Evolutionary conservation across 768 basidiomycete genomes (phyloP).

Genomic region (Suillus subluteus): DNA sequence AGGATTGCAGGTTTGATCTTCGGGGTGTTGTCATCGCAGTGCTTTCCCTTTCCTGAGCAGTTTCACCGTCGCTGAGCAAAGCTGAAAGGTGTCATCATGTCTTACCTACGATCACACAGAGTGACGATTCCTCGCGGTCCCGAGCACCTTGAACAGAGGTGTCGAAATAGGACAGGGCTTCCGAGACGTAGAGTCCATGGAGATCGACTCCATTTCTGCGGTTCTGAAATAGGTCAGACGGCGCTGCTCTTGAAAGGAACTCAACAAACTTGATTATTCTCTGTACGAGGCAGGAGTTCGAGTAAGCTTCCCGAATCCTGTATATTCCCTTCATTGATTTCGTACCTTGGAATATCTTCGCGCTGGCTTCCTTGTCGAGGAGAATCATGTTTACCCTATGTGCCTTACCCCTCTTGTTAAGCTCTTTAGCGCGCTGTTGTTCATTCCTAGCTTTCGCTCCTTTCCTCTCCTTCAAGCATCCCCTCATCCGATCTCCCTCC

Average conservation of each 20-base stretch:
- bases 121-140: constrained; percentile 52
- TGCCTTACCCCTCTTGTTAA: constrained; percentile 75
- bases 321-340: constrained; percentile 22
- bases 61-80: not conserved
- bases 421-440: constrained; percentile 60
- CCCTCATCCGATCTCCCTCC: constrained; percentile 73
- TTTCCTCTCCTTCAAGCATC: constrained; percentile 64
- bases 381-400: constrained; percentile 74
- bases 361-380: constrained; percentile 74
- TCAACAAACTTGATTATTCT: constrained; percentile 13
- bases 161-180: constrained; percentile 79
- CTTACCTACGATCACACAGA: constrained; percentile 82
- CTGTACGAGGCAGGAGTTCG: not conserved
- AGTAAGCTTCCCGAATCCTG: not conserved
- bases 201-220: constrained; percentile 75
- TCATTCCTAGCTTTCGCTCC: constrained; percentile 40
- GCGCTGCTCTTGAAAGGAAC: not conserved
- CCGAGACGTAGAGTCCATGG: constrained; percentile 87
- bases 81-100: constrained; percentile 7
- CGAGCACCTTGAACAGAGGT: constrained; percentile 65
- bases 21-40: constrained; percentile 70
- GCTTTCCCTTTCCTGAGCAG: constrained; percentile 74
- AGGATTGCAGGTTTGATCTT: constrained; percentile 90
- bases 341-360: constrained; percentile 81
- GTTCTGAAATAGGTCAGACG: constrained; percentile 7